Evolutionary conservation across 2,329 filamentous ascomycete species (phyloP), one percentile per base, ranked within the genome.

Genomic region (Septoria petroselini): DNA sequence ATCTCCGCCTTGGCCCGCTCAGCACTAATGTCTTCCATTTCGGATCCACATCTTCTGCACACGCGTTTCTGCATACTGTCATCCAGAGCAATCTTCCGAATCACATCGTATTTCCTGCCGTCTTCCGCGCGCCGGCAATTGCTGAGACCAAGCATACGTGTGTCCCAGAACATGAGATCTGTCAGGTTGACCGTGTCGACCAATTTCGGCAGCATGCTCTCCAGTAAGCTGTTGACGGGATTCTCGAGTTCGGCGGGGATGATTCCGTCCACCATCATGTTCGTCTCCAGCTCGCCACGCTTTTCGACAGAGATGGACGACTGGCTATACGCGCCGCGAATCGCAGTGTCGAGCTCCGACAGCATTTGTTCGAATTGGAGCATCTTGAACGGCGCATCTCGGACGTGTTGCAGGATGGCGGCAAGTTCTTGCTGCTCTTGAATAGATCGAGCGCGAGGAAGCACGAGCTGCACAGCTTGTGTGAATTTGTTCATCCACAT

Each of bases 161-260:
- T 88, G 64, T 93, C 81, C 41, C 81, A 80, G 68, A 89, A 86
- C 70, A 86, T 87, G 41, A 95, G 74, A 53, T 77, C 77, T 7
- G 83, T 79, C 21, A 81, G 77, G 57, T 93, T 82, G 8, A 83
- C 76, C 47, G 78, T 74, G 4, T 73, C 72, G 33, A 79, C 75
- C 46, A 91, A 77, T 15, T 75, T 73, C 0, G 73, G 73, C 21
- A 89, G 69, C 0, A 70, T 72, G 15, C 71, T 72, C 1, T 69
- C 72, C 0, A 83, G 64, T 2, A 83, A 65, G 4, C 68, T 68
- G 17, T 68, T 65, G 0, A 81, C 71, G 0, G 74, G 75, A 2
- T 73, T 68, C 14, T 75, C 63, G 4, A 83, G 69, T 1, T 77
- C 69, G 0, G 72, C 68, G 0, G 80, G 78, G 11, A 83, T 70